Evolutionary conservation across 768 basidiomycete species (phyloP), one percentile per base, ranked within the genome.

Genomic region (Auricularia cornea): DNA sequence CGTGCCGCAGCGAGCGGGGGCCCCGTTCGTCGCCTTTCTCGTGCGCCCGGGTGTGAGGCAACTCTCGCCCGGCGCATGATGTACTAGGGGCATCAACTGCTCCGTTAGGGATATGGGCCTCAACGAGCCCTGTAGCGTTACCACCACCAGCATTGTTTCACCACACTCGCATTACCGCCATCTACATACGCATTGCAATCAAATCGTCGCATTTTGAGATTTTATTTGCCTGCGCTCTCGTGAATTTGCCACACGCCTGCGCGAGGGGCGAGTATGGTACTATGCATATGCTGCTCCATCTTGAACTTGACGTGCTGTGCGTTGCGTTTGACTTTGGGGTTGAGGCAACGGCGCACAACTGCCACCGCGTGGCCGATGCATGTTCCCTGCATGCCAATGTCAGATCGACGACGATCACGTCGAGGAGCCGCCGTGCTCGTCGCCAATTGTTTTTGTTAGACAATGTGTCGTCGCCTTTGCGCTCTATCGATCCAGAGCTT

Each of bases 101-200:
- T 23, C 44, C 23, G 20, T 18, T 48, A 20, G 44, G 44, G 28
- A 33, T 40, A 40, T 60, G 28, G 60, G 60, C 60, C 60, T 60
- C 60, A 60, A 60, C 60, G 60, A 60, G 60, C 60, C 60, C 40
- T 48, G 44, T 18, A 48, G 44, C 44, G 23, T 48, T 23, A 20
- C 23, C 44, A 48, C 20, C 44, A 23, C 23, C 44, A 38, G 32
- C 60, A 35, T 59, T 48, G 44, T 48, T 48, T 48, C 44, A 48
- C 23, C 44, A 48, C 44, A 48, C 44, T 48, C 44, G 44, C 44
- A 48, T 48, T 48, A 48, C 44, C 44, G 16, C 10, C 44, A 48
- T 48, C 3, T 48, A 48, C 44, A 48, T 48, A 48, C 44, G 44
- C 44, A 48, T 48, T 48, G 44, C 10, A 48, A 48, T 48, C 44